Base-by-base conservation (phyloP, 371 early-diverging fungal species). In the Smittium culicis region DNA sequence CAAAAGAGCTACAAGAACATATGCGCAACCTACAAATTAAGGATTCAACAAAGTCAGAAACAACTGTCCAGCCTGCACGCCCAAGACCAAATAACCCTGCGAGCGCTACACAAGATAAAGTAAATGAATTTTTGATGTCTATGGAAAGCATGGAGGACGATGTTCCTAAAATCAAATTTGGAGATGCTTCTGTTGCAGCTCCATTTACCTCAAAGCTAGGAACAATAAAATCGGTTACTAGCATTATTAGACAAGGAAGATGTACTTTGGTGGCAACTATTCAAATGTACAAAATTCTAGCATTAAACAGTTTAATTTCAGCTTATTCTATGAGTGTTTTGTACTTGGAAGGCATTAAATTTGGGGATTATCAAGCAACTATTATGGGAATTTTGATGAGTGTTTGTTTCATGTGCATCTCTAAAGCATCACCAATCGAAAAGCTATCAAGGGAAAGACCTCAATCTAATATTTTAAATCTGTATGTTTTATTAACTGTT, bases 211-310 rank as follows among this genome's bases (percentile, higher is more conserved):
- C 97, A 34, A 97, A 98, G 82, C 83, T 98, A 25, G 88, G 92
- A 57, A 89, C 90, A 61, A 88, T 99, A 54, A 84, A 83, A 73
- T 88, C 95, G 24, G 88, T 96, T 66, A 82, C 88, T 79, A 93
- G 93, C 76, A 94, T 99, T 71, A 88, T 99, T 61, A 88, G 95
- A 54, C 96, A 98, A 79, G 99, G 99, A 32, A 89, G 99, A 67
- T 92, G 94, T 72, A 96, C 99, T 16, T 85, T 99, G 61, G 99
- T 99, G 57, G 98, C 99, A 8, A 98, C 99, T 60, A 88, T 96
- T 66, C 99, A 99, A 75, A 99, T 99, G 99, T 99, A 99, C 88
- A 99, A 99, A 85, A 99, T 99, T 71, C 80, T 99, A 55, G 99
- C 99, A 0, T 81, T 99, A 67, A 99, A 99, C 73, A 97, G 95